Conservation (phyloP, 2,329 filamentous ascomycete species). For the Didymella lethalis region DNA sequence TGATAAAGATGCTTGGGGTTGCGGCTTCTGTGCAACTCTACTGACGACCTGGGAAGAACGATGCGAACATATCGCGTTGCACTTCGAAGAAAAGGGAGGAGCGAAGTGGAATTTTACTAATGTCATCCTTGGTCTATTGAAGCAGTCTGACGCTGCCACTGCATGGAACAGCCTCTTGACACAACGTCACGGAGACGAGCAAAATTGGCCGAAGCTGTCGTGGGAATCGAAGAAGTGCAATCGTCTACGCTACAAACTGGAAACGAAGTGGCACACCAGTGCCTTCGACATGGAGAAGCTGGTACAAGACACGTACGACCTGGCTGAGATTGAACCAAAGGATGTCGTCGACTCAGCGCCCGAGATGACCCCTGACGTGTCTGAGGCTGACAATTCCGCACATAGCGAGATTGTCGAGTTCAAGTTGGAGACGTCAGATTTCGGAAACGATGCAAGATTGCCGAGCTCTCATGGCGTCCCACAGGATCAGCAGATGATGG, state of each 20-base stretch:
- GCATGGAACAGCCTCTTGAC: constrained; percentile 68
- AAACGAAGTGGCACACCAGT: constrained; percentile 68
- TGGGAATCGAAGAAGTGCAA: constrained; percentile 72
- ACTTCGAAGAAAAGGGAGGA: constrained; percentile 69
- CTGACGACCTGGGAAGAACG: constrained; percentile 71
- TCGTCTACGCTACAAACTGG: constrained; percentile 69
- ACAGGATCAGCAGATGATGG: constrained; percentile 47
- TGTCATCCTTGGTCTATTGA: constrained; percentile 72
- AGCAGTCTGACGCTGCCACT: constrained; percentile 68
- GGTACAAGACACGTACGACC: constrained; percentile 66
- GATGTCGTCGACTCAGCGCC: constrained; percentile 36
- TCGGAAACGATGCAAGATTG: constrained; percentile 36
- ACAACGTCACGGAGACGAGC: constrained; percentile 63
- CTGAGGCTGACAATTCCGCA: constrained; percentile 37
- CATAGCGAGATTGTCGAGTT: constrained; percentile 47
- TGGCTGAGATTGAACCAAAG: constrained; percentile 52
- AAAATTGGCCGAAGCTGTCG: constrained; percentile 53
- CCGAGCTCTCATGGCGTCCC: constrained; percentile 44
- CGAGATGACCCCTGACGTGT: constrained; percentile 35
- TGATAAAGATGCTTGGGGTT: constrained; percentile 73
- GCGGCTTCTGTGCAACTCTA: constrained; percentile 71
- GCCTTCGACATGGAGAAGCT: constrained; percentile 63
- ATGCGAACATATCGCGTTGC: constrained; percentile 72
- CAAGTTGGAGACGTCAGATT: constrained; percentile 47
- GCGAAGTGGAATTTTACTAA: constrained; percentile 74